These are phyloP conservation scores for Herpetospermum pedunculosum DNA, from an alignment of 306 rosid genomes.

Conservation along the genomic window DNA sequence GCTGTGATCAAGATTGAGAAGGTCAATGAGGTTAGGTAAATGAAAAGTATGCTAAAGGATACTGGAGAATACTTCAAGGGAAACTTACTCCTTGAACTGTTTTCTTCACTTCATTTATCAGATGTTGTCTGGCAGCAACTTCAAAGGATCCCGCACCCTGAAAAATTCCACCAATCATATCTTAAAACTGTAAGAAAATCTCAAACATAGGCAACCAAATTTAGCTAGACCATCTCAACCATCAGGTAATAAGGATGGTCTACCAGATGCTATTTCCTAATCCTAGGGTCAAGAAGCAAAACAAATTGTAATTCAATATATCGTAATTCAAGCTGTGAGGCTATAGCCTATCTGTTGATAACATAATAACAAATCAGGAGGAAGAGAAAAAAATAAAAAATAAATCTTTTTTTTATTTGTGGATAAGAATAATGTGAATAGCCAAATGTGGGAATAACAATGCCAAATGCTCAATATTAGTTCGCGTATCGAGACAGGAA, in stretches of 20 bases:
- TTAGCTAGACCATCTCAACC: neutral
- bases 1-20: conserved; percentile 51
- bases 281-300: neutral
- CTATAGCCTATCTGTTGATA: neutral
- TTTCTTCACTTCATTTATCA: conserved; percentile 77
- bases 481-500: neutral
- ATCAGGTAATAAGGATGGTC: too few species aligned
- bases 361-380: neutral
- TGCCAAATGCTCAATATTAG: neutral
- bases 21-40: neutral
- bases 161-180: conserved; percentile 1
- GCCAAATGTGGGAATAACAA: neutral
- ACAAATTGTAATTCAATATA: neutral
- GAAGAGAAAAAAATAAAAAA: neutral
- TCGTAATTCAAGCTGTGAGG: neutral
- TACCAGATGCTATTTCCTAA: neutral
- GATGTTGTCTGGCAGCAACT: conserved; percentile 88
- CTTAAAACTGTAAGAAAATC: neutral
- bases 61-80: neutral
- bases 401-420: neutral
- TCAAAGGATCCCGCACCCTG: conserved; percentile 99
- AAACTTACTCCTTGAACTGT: conserved; percentile 88
- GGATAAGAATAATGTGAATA: neutral
- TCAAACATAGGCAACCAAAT: neutral
- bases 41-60: neutral